Evolutionary conservation across 768 basidiomycete genomes (phyloP), one percentile per base, ranked within the genome.

Genomic region (Auriculariales sp.): DNA sequence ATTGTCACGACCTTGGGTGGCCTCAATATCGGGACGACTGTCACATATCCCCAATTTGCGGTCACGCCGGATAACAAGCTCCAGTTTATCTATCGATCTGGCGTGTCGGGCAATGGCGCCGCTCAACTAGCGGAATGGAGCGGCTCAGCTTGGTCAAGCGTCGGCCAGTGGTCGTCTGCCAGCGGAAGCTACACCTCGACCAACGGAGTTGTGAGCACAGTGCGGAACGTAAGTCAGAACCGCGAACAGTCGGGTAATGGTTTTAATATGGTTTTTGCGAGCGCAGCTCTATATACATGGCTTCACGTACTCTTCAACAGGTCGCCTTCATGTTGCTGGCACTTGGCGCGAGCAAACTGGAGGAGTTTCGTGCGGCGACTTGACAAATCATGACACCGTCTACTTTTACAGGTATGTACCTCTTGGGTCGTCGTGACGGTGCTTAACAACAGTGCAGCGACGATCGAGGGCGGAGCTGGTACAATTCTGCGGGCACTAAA

Each of bases 21-120:
- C 49, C 19, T 52, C 6, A 52, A 42, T 24, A 28, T 52, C 15
- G 52, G 52, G 45, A 30, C 30, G 44, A 30, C 28, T 15, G 33
- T 52, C 12, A 52, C 52, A 10, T 52, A 49, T 27, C 52, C 52
- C 10, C 52, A 52, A 24, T 52, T 50, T 29, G 45, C 45, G 30
- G 28, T 52, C 30, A 35, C 52, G 6, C 49, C 49, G 15, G 34
- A 49, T 9, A 48, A 48, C 17, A 52, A 36, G 22, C 27, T 49
- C 19, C 52, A 52, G 28, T 48, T 52, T 28, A 27, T 48, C 9
- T 49, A 49, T 24, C 52, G 47, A 4, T 25, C 33, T 35, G 48
- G 24, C 6, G 33, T 49, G 24, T 49, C 48, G n/a, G 33, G 52
- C 14, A 49, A 49, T 27, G 49, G 47, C 34, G 49, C 32, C 7